Evolutionary conservation across 345 rosid genomes (phyloP).

Genomic region (Jatropha curcas): DNA sequence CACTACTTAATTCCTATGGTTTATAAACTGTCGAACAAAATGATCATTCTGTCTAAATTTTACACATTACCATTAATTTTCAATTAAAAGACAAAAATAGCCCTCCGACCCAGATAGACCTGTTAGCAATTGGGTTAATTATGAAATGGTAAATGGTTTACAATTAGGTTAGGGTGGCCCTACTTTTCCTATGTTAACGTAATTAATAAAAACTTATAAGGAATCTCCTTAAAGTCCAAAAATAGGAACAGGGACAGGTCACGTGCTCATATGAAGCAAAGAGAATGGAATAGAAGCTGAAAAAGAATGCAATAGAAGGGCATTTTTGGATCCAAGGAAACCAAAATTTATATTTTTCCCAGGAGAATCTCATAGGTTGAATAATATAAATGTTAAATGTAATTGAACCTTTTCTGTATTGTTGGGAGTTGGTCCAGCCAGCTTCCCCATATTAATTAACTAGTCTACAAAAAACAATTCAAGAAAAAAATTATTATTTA

Average conservation of each 20-base stretch:
- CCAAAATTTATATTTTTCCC: constrained; percentile 8
- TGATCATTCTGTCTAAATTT: too few relatives aligned
- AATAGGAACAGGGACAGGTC: background rate
- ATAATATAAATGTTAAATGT: constrained; percentile 35
- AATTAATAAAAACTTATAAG: background rate
- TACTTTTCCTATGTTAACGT: background rate
- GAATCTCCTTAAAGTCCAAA: background rate
- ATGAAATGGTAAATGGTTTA: background rate
- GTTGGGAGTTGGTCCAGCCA: constrained; percentile 30
- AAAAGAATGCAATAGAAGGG: constrained; percentile 33
- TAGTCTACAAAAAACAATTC: constrained; percentile 25
- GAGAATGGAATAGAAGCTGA: constrained; percentile 30
- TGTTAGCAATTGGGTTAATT: too few relatives aligned
- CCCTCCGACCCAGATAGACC: too few relatives aligned
- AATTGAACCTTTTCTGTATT: constrained; percentile 16
- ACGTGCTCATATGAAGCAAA: constrained; percentile 20
- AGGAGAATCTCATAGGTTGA: constrained; percentile 20
- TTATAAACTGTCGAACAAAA: too few relatives aligned
- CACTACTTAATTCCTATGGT: too few relatives aligned
- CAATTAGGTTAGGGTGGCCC: background rate
- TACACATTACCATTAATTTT: too few relatives aligned
- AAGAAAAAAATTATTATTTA: too few relatives aligned
- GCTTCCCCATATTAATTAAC: background rate
- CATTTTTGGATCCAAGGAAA: constrained; percentile 29
- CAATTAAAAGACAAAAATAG: too few relatives aligned